Base-by-base conservation (phyloP, 768 basidiomycete species). In the Saitozyma sp. region DNA sequence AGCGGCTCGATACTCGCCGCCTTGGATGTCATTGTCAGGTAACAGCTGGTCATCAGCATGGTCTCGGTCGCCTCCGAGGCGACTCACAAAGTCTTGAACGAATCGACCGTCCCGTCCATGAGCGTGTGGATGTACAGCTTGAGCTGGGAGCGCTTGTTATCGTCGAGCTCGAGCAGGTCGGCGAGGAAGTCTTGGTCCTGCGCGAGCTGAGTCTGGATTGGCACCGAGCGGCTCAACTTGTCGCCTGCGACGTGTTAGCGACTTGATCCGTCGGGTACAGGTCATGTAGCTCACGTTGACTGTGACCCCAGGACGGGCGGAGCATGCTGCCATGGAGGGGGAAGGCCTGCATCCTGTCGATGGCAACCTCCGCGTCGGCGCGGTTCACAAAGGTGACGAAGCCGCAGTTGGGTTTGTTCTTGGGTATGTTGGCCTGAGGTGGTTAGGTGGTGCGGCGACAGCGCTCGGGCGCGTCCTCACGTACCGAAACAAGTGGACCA, bases 291-390 rank as follows among this genome's bases (percentile, higher is more conserved):
- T 29, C 29, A 29, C 45, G 45, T 17, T 46, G 45, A 17, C 45
- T 46, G 45, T 46, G 45, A 8, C 61, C 61, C 61, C 61, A 62
- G 14, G 61, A 19, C 20, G 53, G 54, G 19, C 61, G 8, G 40
- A 62, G 54, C 38, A 45, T 43, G 8, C 53, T 40, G 17, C 61
- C 61, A 50, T 56, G 48, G 6, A 62, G 38, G 51, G 46, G 49
- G 51, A 62, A 62, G 14, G 53, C 61, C 40, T 62, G 61, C 38
- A 62, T 45, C 49, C 56, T 46, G 45, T 62, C 53, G 16, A 62
- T 62, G 4, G 61, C 61, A 46, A 41, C 52, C 49, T 62, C 61
- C 7, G 61, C 61, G n/a, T 46, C 50, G 17, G 16, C n/a, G n/a
- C 61, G 61, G 20, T 50, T 56, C 50, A 40, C 53, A 45, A 62